Percentiles rank a stretch among this genome's conserved stretches.
Evolutionary conservation across 805 yeast species (phyloP).

Genomic region (Yarrowia hollandica): DNA sequence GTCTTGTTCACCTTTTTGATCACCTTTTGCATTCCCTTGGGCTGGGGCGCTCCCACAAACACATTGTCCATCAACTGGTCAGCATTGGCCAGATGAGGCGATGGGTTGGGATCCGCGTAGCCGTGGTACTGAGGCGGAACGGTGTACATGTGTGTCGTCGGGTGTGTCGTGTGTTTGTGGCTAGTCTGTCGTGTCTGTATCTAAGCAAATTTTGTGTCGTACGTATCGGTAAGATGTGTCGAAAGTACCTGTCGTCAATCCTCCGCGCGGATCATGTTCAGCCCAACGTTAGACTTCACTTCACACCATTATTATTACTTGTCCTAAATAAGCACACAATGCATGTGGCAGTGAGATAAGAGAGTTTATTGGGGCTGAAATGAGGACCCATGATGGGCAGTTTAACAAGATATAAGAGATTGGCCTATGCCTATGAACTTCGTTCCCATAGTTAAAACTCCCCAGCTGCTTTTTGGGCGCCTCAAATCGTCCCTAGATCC

Average conservation of each 20-base stretch:
- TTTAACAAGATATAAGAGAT: too few relatives aligned
- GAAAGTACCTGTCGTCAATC: background rate
- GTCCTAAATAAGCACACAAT: constrained; percentile 6
- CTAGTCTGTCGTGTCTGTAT: background rate
- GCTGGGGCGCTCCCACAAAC: constrained; percentile 24
- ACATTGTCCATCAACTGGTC: constrained; percentile 19
- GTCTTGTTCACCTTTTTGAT: constrained; percentile 19
- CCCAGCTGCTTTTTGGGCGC: too few relatives aligned
- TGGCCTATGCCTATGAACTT: too few relatives aligned
- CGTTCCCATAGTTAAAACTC: too few relatives aligned
- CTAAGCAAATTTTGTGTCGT: too few relatives aligned
- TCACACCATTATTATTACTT: constrained; percentile 6
- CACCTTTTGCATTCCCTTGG: constrained; percentile 19
- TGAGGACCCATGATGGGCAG: background rate
- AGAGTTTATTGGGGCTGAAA: constrained; percentile 18
- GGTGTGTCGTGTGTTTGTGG: background rate
- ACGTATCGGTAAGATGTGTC: too few relatives aligned
- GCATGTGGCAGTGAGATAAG: constrained; percentile 21
- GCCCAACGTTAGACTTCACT: constrained; percentile 4
- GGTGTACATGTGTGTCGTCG: constrained; percentile 11
- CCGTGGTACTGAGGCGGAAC: constrained; percentile 24
- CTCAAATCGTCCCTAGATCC: too few relatives aligned
- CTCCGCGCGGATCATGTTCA: constrained; percentile 1
- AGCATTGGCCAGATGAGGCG: constrained; percentile 22
- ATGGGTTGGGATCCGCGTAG: constrained; percentile 20